Base-by-base conservation (phyloP, 345 rosid genomes). In the Lagerstroemia speciosa region DNA sequence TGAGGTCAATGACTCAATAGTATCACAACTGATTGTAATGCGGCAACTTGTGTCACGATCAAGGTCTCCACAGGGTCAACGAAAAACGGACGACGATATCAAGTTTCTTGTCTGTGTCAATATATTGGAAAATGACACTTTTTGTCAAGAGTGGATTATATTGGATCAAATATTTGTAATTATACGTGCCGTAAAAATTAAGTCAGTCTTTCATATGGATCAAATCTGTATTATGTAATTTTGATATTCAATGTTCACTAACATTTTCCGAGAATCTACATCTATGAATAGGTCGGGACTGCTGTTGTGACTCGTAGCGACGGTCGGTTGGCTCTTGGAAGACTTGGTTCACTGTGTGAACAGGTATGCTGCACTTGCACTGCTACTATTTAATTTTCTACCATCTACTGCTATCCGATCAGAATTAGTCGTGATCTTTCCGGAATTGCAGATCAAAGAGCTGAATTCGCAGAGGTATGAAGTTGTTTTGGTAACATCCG, bases 251-350 rank as follows among this genome's bases (percentile, higher is more conserved):
- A 19, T n/a, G 22, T 67, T 29, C 27, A 20, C 27, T n/a, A 2
- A 22, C 15, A 31, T 41, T 30, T 29, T 32, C n/a, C 14, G 33
- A 16, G 48, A 8, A 27, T 70, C 64, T 57, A 67, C 31, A 32
- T 60, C 67, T 11, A 62, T 57, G 76, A 76, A 76, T 40, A 92
- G 98, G 98, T 93, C 69, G 97, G 98, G 69, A 90, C 98, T 2
- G 98, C 97, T 31, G 97, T 90, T 65, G 98, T 91, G 43, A 93
- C 98, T 32, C 85, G 98, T 71, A 71, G 70, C 69, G 97, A 90
- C 85, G 97, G 97, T 57, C 83, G 98, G 81, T 75, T 93, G 69
- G 98, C 96, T 41, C 94, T 89, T 52, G 98, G 98, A 50, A 90
- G 96, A 67, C 71, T 91, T 36, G 98, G 98, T 74, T 88, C 94